Percentiles rank a stretch among this genome's conserved stretches.
Conservation (phyloP, 2,329 filamentous ascomycete species). For the Monosporascus sp. region DNA sequence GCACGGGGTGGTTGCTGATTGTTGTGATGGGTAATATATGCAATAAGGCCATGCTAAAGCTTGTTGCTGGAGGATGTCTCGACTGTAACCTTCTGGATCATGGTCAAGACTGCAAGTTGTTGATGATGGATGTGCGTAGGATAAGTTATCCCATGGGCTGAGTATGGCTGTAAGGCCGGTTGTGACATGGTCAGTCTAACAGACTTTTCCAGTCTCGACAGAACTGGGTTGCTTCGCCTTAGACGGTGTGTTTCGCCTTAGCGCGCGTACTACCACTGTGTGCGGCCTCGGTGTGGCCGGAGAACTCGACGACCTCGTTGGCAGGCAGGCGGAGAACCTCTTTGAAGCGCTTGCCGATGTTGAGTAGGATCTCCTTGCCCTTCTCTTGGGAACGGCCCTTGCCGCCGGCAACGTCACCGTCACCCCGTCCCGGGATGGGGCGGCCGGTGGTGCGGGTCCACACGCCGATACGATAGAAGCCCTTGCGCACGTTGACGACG, state of each 20-base stretch:
- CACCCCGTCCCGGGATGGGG: conserved; percentile 69
- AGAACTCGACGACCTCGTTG: conserved; percentile 83
- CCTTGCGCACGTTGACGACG: conserved; percentile 97
- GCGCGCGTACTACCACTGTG: conserved; percentile 90
- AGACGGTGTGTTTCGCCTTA: conserved; percentile 89
- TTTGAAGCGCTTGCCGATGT: conserved; percentile 90
- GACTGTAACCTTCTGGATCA: neutral
- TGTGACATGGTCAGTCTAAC: neutral
- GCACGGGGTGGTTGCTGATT: neutral
- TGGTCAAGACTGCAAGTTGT: neutral
- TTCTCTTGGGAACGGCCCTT: conserved; percentile 76
- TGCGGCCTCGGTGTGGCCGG: conserved; percentile 90
- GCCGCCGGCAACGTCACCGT: conserved; percentile 65
- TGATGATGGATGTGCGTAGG: neutral
- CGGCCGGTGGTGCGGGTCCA: conserved; percentile 96
- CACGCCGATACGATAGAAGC: conserved; percentile 93
- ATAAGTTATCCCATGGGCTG: neutral
- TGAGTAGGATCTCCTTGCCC: conserved; percentile 76
- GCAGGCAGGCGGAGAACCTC: conserved; percentile 75
- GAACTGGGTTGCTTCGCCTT: conserved; percentile 26
- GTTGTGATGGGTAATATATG: neutral
- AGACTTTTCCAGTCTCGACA: neutral
- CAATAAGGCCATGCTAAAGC: neutral
- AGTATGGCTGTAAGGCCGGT: neutral
- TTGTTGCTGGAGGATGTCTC: neutral